phyloP scores from a whole-genome alignment of 345 rosid genomes.

The Euphorbia lathyris region DNA sequence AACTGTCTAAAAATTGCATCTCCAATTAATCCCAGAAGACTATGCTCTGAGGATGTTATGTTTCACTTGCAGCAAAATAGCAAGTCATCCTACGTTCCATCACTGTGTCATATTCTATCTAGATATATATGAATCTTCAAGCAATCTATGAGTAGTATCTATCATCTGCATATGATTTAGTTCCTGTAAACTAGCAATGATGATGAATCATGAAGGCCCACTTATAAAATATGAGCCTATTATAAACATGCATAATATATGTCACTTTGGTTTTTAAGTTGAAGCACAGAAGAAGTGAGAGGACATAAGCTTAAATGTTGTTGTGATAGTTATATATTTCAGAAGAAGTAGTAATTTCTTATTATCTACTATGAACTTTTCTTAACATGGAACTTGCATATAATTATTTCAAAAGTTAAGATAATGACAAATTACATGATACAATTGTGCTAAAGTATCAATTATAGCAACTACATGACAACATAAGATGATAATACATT shows the following conservation, averaged over 20 bases:
- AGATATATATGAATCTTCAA: background rate
- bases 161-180: background rate
- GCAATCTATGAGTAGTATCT: background rate
- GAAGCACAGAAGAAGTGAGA: background rate
- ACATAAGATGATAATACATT: background rate
- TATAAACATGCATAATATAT: too few species aligned
- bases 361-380: background rate
- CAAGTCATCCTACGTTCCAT: too few species aligned
- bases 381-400: background rate
- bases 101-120: too few species aligned
- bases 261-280: background rate
- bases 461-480: background rate
- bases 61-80: too few species aligned
- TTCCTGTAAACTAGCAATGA: background rate
- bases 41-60: too few species aligned
- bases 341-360: background rate
- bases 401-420: background rate
- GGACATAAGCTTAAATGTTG: background rate
- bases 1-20: too few species aligned
- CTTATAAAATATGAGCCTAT: background rate
- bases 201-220: slow-evolving; percentile 16
- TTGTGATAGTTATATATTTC: too few species aligned
- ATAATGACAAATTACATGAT: background rate
- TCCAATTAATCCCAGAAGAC: too few species aligned
- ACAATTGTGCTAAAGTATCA: background rate